Evolutionary conservation across 345 rosid species (phyloP), one percentile per base, ranked within the genome.

Genomic region (Salix dunnii): DNA sequence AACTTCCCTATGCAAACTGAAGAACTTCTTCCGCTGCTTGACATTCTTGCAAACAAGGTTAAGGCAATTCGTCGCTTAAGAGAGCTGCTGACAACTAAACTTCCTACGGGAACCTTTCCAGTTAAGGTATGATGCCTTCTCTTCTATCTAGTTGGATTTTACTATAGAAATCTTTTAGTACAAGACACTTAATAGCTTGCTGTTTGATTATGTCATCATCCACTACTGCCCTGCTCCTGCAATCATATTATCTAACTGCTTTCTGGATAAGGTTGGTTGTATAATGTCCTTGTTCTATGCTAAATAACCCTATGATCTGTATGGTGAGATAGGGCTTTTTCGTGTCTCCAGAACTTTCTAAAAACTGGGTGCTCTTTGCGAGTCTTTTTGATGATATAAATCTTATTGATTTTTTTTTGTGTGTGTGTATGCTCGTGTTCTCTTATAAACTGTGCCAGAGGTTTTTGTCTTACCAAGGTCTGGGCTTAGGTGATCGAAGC

Each of bases 1-100:
- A 83, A 81, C 83, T 96, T 96, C 63, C 96, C 99, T 1, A 81
- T 96, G 71, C 93, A 91, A 84, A 96, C 96, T 1, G 98, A 93
- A 79, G 99, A 96, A 84, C 88, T 96, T 55, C 89, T 96, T 82
- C 99, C 99, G 14, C 81, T 96, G 88, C 98, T 96, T 36, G 99
- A 93, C 84, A 96, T 96, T 85, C 93, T 96, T 25, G 99, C 99
- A 35, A 96, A 89, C 88, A 96, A 96, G 84, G 99, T 96, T 68
- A 96, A 96, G 80, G 99, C 98, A 3, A 92, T 96, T 70, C 98
- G 98, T 71, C 97, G 99, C 17, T 86, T 96, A 38, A 90, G 99
- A 80, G 99, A 96, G 77, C 86, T 96, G 77, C 92, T 96, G 36
- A 93, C 99, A 7, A 93, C 98, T 75, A 96, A 93, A 82, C 98